phyloP scores from a whole-genome alignment of 2,329 filamentous ascomycete genomes.

The Curvularia hawaiiensis region DNA sequence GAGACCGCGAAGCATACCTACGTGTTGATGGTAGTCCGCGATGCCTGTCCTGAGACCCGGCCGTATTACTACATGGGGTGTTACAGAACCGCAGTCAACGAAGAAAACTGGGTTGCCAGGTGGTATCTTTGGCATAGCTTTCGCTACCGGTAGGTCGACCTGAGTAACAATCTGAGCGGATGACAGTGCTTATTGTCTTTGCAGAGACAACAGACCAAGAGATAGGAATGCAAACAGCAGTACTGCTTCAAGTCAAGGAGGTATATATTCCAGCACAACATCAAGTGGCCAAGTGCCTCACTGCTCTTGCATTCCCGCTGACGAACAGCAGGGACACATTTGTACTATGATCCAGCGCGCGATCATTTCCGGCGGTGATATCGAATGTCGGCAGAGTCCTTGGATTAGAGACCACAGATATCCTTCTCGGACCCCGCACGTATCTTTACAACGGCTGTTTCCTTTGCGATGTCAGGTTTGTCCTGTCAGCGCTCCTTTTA shows the following conservation, averaged over 20 bases:
- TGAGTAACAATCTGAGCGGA: no score
- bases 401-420: background rate
- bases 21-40: conserved; percentile 49
- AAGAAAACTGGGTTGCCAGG: conserved; percentile 57
- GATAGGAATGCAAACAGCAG: conserved; percentile 7
- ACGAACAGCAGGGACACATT: conserved; percentile 13
- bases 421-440: background rate
- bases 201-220: conserved; percentile 42
- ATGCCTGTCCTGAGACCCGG: conserved; percentile 47
- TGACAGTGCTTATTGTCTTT: conserved; percentile 2
- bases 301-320: background rate
- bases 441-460: conserved; percentile 4
- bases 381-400: background rate
- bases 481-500: background rate
- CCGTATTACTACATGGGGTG: conserved; percentile 51
- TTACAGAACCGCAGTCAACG: conserved; percentile 48
- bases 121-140: conserved; percentile 60
- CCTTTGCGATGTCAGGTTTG: conserved; percentile 27
- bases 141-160: conserved; percentile 44
- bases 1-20: conserved; percentile 55
- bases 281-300: background rate
- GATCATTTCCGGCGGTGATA: conserved; percentile 24
- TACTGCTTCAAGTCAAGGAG: background rate
- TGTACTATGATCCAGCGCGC: conserved; percentile 34
- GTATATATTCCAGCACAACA: background rate